Conservation (phyloP, 1,284 basidiomycete species). For the Apiotrichum veenhuisii region DNA sequence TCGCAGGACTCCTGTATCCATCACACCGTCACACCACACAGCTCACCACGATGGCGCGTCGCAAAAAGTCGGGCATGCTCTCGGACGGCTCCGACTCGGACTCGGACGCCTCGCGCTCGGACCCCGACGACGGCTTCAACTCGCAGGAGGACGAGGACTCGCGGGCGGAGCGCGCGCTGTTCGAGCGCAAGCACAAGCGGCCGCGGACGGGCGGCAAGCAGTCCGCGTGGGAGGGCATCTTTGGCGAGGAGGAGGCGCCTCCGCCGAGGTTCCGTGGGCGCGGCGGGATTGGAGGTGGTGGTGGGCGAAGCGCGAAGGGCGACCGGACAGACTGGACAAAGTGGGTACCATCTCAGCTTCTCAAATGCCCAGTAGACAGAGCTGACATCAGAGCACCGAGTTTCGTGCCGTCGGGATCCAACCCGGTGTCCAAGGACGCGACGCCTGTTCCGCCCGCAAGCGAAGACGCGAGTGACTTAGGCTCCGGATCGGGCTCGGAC, state of each 20-base stretch:
- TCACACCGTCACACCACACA: neutral
- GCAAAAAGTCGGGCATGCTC: slow-evolving; percentile 67
- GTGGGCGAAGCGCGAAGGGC: slow-evolving; percentile 50
- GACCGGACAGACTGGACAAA: slow-evolving; percentile 65
- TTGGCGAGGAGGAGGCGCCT: slow-evolving; percentile 58
- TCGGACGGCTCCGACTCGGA: slow-evolving; percentile 66
- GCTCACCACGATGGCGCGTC: slow-evolving; percentile 63
- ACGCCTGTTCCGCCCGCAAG: slow-evolving; percentile 25
- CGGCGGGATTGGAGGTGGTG: slow-evolving; percentile 27
- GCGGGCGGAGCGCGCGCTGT: slow-evolving; percentile 70
- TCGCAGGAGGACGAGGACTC: slow-evolving; percentile 60
- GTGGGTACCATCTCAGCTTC: slow-evolving; percentile 31
- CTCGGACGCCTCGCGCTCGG: slow-evolving; percentile 57
- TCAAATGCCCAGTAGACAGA: neutral
- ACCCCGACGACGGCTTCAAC: slow-evolving; percentile 54
- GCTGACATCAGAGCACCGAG: slow-evolving; percentile 58
- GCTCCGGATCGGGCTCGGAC: neutral
- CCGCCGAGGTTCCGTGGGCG: slow-evolving; percentile 8
- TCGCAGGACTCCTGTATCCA: neutral
- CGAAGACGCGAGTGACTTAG: neutral
- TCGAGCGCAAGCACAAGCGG: slow-evolving; percentile 70
- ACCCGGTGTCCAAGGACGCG: neutral
- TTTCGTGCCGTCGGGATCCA: slow-evolving; percentile 50
- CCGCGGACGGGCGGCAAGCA: slow-evolving; percentile 65
- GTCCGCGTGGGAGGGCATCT: slow-evolving; percentile 76